phyloP scores from a whole-genome alignment of 2,329 filamentous ascomycete species.

The Colletotrichum sp. region DNA sequence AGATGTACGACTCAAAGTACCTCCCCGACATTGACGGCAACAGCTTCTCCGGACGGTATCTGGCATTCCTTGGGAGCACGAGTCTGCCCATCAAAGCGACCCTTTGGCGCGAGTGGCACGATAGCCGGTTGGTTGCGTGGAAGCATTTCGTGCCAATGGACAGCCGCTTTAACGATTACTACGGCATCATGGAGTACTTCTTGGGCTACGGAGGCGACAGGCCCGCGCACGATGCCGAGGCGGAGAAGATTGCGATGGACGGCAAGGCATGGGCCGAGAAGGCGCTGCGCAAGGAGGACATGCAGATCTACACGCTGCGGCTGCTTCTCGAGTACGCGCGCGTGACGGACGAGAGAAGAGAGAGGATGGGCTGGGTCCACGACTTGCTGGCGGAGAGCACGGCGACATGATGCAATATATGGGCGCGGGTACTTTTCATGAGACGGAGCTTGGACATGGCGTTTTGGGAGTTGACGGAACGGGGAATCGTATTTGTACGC shows the following conservation, averaged over 20 bases:
- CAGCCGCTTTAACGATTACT: slow-evolving; percentile 74
- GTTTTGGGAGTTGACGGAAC: neutral
- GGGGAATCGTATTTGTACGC: rapidly evolving
- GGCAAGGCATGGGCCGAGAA: slow-evolving; percentile 73
- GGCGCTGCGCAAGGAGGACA: slow-evolving; percentile 74
- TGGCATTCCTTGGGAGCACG: slow-evolving; percentile 72
- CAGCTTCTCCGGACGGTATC: slow-evolving; percentile 71
- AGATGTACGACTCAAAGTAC: slow-evolving; percentile 70
- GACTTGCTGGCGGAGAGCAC: slow-evolving; percentile 41
- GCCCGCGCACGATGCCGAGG: slow-evolving; percentile 59
- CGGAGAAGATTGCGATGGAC: slow-evolving; percentile 67
- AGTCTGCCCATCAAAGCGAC: slow-evolving; percentile 79
- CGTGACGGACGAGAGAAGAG: slow-evolving; percentile 55
- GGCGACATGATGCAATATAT: neutral
- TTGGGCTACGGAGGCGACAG: slow-evolving; percentile 58
- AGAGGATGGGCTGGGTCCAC: slow-evolving; percentile 60
- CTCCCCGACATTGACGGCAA: slow-evolving; percentile 81
- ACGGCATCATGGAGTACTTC: slow-evolving; percentile 77
- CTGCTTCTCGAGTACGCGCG: slow-evolving; percentile 69
- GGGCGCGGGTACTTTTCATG: neutral
- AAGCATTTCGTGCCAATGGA: slow-evolving; percentile 84
- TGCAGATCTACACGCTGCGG: slow-evolving; percentile 73
- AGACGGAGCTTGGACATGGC: neutral
- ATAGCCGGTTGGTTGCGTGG: slow-evolving; percentile 76
- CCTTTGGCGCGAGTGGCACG: slow-evolving; percentile 82